Base-by-base conservation (phyloP, 2,329 filamentous ascomycete genomes). In the Beauveria sp. region DNA sequence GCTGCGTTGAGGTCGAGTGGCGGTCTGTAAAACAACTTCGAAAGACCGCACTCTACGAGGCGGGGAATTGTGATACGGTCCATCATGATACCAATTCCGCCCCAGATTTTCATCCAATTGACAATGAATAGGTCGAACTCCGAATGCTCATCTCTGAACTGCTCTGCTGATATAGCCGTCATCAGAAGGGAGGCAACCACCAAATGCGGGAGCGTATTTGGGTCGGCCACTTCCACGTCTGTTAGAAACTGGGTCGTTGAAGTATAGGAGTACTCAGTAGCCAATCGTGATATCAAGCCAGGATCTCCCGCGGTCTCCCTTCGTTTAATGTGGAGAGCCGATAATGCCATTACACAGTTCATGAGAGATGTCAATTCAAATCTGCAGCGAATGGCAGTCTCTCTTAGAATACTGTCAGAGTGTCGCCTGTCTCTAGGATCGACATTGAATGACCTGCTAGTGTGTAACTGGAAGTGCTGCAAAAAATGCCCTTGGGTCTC, bases 41-140 rank as follows among this genome's bases (percentile, higher is more conserved):
- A 57, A 14, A 62, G 38, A 8, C 53, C 53, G 12, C 22, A 38
- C 24, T 43, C 24, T 10, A 51, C 26, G 20, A 62, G 38, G 12
- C 52, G 22, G 18, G 28, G 22, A 3, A 45, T 14, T 34, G 52
- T 52, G 5, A 57, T 20, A 9, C 46, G 43, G 6, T 62, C 45
- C 9, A 57, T 62, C 53, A 62, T 62, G 8, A 57, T 18, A 14
- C 60, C n/a, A 26, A 76, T 83, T 10, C 82, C 82, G 10, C 77
- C 74, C 81, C 82, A 85, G 14, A 85, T 74, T 3, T 77, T 66
- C 71, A 84, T 80, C 82, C 83, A 85, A 67, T 84, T 78, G 50
- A 84, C 69, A 34, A 84, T 77, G 66, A 79, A 83, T 2, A 84
- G 73, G 1, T 76, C 8, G 3, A 16, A 5, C 50, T 72, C 74